Evolutionary conservation across 1,284 basidiomycete species (phyloP), one percentile per base, ranked within the genome.

Genomic region (Athelia psychrophila): DNA sequence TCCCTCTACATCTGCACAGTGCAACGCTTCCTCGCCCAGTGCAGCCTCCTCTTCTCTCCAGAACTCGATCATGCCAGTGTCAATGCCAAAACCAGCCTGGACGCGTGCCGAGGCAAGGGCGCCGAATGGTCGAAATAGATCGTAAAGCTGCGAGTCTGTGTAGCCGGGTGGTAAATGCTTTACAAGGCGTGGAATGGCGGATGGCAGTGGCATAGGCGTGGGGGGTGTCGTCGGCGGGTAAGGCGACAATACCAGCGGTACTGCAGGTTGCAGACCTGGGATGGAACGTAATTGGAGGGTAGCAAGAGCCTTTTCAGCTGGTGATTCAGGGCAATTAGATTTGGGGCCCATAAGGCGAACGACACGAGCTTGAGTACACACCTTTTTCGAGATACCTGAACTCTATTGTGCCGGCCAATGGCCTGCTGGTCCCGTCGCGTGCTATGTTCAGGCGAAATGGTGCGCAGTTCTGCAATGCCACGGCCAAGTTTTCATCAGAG

Each of bases 41-140:
- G 79, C 77, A 3, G 91, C 92, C 64, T 95, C 92, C 44, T 91
- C 89, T 67, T 94, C 91, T 58, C 84, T 82, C 90, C 90, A 95
- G 66, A 91, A 95, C 66, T 94, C 90, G 48, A 94, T 79, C 51
- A 91, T 77, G 48, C 84, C 91, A 0, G 81, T 86, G 63, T 87
- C 86, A 47, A 78, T 76, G 38, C 86, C 84, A 63, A 89, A 83
- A 54, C 84, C 76, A 36, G 84, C 84, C 57, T 88, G 82, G n/a
- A 80, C 80, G 54, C 81, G 83, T 25, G 77, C 84, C 2, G 86
- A 84, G 32, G 86, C 81, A 48, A 90, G 79, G 33, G 88, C 84
- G 51, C 88, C 88, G 59, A 75, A 90, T 3, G 83, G 80, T 47
- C 88, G 75, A 73, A 88, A 88, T 49, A 84, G 75, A 65, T 86